These are phyloP conservation scores for Elsinoe batatas DNA, from an alignment of 2,329 filamentous ascomycete species.

Conservation along the genomic window DNA sequence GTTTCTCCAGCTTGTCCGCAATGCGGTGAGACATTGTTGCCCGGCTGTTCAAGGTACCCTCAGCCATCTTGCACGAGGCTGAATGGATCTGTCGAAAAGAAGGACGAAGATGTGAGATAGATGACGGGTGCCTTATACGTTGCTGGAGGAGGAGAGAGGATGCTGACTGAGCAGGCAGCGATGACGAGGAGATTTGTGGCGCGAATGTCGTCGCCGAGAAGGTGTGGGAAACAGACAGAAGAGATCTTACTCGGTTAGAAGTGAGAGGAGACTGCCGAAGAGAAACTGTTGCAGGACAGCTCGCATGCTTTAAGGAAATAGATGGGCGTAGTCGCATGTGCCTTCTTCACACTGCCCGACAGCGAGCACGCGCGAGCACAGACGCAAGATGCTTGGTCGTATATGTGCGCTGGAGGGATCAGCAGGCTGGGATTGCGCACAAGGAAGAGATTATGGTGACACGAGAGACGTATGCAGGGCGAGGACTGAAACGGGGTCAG, in stretches of 20 bases:
- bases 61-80: conserved; percentile 6
- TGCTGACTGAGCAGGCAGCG: conserved; percentile 2
- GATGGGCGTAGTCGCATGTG: conserved; percentile 8
- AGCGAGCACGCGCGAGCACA: conserved; percentile 1
- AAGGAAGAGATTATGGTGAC: conserved; percentile 8
- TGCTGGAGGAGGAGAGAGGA: neutral
- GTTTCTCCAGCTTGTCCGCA: conserved; percentile 67
- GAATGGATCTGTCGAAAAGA: neutral
- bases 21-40: conserved; percentile 29
- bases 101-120: neutral
- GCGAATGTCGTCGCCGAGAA: neutral
- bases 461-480: conserved; percentile 4
- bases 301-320: conserved; percentile 9
- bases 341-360: neutral
- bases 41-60: conserved; percentile 13
- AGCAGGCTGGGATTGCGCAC: conserved; percentile 2
- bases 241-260: conserved; percentile 8
- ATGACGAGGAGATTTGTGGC: conserved; percentile 7
- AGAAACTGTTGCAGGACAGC: conserved; percentile 9
- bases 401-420: neutral
- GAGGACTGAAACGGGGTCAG: conserved; percentile 1
- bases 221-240: neutral
- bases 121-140: neutral
- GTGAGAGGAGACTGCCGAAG: conserved; percentile 2
- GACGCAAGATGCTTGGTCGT: neutral